Conservation (phyloP, 805 yeast genomes). For the Ogataea sp. region DNA sequence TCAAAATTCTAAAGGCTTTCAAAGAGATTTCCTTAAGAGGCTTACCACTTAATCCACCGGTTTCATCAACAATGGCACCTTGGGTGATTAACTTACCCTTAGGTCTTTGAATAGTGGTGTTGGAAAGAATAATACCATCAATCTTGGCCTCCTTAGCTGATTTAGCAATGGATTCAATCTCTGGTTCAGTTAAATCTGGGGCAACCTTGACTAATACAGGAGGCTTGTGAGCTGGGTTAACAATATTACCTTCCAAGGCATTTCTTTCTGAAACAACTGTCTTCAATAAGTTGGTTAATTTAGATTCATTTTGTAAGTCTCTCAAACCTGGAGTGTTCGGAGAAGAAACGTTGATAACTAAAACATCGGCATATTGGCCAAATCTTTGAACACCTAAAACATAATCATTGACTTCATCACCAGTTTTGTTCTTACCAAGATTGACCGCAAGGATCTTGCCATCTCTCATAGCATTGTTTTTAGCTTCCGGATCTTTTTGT, state of each 20-base stretch:
- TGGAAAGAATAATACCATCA: constrained; percentile 89
- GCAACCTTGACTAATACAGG: constrained; percentile 89
- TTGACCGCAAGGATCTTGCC: constrained; percentile 72
- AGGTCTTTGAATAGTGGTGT: constrained; percentile 88
- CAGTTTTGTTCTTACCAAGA: constrained; percentile 86
- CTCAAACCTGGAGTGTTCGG: constrained; percentile 96
- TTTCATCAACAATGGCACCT: constrained; percentile 38
- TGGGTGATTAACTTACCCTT: constrained; percentile 39
- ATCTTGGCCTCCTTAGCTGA: constrained; percentile 70
- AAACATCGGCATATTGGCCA: constrained; percentile 79
- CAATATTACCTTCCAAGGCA: constrained; percentile 30
- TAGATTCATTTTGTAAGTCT: constrained; percentile 71
- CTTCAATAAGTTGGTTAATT: constrained; percentile 58
- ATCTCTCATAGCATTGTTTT: constrained; percentile 40
- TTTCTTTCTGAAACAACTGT: constrained; percentile 68
- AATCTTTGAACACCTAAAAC: constrained; percentile 75
- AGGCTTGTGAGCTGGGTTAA: constrained; percentile 40
- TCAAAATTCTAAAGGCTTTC: constrained; percentile 59
- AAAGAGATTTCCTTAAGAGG: constrained; percentile 80
- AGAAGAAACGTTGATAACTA: constrained; percentile 86
- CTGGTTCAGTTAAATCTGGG: constrained; percentile 80
- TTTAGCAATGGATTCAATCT: constrained; percentile 72
- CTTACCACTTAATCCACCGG: constrained; percentile 90
- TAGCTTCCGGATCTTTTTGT: constrained; percentile 13
- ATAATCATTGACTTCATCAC: constrained; percentile 85